Conservation (phyloP, 805 yeast species). For the Myxozyma udenii region DNA sequence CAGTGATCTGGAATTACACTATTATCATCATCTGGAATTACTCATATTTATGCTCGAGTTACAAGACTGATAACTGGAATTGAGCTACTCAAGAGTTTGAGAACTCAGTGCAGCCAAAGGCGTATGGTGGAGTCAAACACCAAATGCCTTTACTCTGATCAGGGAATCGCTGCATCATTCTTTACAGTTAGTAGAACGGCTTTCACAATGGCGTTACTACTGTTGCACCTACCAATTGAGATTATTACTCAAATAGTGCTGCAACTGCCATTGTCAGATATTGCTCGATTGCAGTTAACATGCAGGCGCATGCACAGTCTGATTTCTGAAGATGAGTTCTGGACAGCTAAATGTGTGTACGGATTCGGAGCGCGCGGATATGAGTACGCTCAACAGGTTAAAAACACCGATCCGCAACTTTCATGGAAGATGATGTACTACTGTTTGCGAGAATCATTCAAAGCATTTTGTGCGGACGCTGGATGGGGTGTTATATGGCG, state of each 20-base stretch:
- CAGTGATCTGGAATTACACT: too few species aligned
- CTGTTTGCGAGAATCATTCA: constrained; percentile 11
- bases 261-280: constrained; percentile 8
- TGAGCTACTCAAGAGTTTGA: too few species aligned
- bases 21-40: too few species aligned
- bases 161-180: too few species aligned
- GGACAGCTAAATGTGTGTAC: constrained; percentile 13
- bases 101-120: too few species aligned
- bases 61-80: too few species aligned
- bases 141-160: too few species aligned
- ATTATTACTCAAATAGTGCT: constrained; percentile 15
- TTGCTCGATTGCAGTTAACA: constrained; percentile 7
- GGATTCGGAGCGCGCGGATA: constrained; percentile 14
- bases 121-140: too few species aligned
- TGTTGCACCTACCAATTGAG: constrained; percentile 21
- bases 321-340: constrained; percentile 15
- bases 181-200: too few species aligned
- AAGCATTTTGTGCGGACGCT: constrained; percentile 24
- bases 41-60: too few species aligned
- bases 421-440: constrained; percentile 8
- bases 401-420: neutral
- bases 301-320: constrained; percentile 5
- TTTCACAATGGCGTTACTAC: too few species aligned
- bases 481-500: constrained; percentile 29
- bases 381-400: constrained; percentile 4